Percentiles rank a stretch among this genome's conserved stretches.
Evolutionary conservation across 1,284 basidiomycete genomes (phyloP).

Genomic region (Malassezia caprae): DNA sequence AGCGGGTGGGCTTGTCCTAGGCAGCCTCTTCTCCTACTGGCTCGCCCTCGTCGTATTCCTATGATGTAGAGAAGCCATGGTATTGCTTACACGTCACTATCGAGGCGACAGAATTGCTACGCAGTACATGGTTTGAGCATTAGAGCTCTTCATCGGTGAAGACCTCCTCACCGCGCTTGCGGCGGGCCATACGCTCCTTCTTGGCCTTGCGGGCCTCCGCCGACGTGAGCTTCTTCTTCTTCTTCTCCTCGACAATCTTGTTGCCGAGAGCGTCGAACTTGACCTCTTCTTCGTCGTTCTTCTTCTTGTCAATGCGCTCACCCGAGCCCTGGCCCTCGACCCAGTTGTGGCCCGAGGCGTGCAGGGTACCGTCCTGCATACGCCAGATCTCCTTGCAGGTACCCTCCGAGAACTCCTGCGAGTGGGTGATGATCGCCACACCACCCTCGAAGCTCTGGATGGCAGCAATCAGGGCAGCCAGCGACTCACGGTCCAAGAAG

Average conservation of each 20-base stretch:
- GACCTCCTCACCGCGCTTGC: constrained; percentile 34
- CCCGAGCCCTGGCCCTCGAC: constrained; percentile 70
- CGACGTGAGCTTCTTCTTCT: constrained; percentile 32
- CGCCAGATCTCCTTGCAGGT: constrained; percentile 47
- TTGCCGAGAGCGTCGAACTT: constrained; percentile 41
- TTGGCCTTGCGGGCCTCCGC: constrained; percentile 29
- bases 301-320: constrained; percentile 38
- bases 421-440: constrained; percentile 48
- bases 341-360: constrained; percentile 58
- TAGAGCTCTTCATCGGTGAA: constrained; percentile 32
- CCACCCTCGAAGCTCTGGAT: constrained; percentile 47
- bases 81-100: not conserved
- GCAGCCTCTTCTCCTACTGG: constrained; percentile 1
- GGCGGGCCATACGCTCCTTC: constrained; percentile 29
- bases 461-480: constrained; percentile 46
- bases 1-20: constrained; percentile 3
- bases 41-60: not conserved
- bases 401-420: constrained; percentile 43
- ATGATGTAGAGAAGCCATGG: not conserved
- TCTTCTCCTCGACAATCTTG: constrained; percentile 28
- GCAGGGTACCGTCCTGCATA: constrained; percentile 38
- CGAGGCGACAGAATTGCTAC: not conserved
- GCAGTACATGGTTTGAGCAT: not conserved
- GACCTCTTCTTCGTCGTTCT: constrained; percentile 38
- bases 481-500: constrained; percentile 49